Percentiles rank a stretch among this genome's conserved stretches.
Evolutionary conservation across 805 yeast genomes (phyloP).

Genomic region (Priceomyces carsonii): DNA sequence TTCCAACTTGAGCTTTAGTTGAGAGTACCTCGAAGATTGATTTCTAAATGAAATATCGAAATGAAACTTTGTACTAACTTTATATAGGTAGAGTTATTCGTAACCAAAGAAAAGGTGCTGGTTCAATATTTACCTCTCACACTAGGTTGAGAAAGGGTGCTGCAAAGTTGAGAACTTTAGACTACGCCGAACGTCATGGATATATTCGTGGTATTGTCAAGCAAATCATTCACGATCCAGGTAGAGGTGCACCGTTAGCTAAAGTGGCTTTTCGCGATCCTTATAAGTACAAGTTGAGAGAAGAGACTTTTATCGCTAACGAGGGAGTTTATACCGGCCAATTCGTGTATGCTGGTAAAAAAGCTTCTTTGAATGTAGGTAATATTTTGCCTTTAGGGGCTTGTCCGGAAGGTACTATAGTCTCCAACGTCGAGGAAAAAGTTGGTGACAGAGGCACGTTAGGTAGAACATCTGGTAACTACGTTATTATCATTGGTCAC

Average conservation of each 20-base stretch:
- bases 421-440: constrained; percentile 97
- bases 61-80: constrained; percentile 11
- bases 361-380: constrained; percentile 96
- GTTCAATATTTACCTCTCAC: constrained; percentile 99
- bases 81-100: constrained; percentile 96
- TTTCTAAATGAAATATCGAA: too few species aligned
- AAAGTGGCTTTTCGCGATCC: constrained; percentile 99
- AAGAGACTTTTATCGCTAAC: constrained; percentile 98
- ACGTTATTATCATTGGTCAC: constrained; percentile 98
- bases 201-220: constrained; percentile 99
- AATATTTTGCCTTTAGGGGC: constrained; percentile 96
- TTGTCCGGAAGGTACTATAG: constrained; percentile 99
- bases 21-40: too few species aligned
- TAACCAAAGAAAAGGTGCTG: constrained; percentile 99
- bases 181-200: constrained; percentile 99
- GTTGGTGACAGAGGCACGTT: constrained; percentile 99
- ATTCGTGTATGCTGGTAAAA: constrained; percentile 98
- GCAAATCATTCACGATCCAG: constrained; percentile 99
- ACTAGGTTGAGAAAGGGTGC: constrained; percentile 99
- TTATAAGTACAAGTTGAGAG: constrained; percentile 96
- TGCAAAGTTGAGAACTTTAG: constrained; percentile 99
- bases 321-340: constrained; percentile 99
- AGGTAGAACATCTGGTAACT: constrained; percentile 99
- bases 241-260: constrained; percentile 99
- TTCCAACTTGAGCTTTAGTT: too few species aligned